These are phyloP conservation scores for Penicillium sp. DNA, from an alignment of 2,329 filamentous ascomycete species.

Conservation along the genomic window DNA sequence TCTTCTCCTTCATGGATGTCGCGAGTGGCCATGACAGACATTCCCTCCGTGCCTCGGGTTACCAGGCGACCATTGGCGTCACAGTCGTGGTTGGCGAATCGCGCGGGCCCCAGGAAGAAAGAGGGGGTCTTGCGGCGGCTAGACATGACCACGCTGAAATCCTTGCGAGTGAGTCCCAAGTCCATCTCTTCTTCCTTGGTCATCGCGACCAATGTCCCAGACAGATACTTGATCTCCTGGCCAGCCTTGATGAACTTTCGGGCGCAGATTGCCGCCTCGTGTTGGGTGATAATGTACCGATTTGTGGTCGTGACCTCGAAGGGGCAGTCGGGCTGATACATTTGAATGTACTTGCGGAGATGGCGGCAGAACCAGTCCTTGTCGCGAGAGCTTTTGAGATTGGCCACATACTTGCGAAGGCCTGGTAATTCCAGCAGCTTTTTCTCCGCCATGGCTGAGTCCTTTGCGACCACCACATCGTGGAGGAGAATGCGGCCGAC, in stretches of 20 bases:
- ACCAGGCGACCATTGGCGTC: conserved; percentile 82
- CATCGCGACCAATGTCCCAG: conserved; percentile 85
- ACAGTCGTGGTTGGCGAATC: conserved; percentile 97
- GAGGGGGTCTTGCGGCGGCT: conserved; percentile 85
- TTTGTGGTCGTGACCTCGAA: conserved; percentile 94
- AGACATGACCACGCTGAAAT: conserved; percentile 95
- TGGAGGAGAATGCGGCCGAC: conserved; percentile 55
- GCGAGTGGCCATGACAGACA: conserved; percentile 79
- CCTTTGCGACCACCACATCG: conserved; percentile 67
- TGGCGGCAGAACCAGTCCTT: conserved; percentile 82
- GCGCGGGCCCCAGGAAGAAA: conserved; percentile 87
- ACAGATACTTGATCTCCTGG: conserved; percentile 83
- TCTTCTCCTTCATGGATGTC: conserved; percentile 85
- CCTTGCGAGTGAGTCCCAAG: conserved; percentile 73
- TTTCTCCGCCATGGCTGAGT: conserved; percentile 63
- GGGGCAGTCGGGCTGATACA: conserved; percentile 88
- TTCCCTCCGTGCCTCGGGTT: conserved; percentile 76
- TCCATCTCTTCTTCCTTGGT: conserved; percentile 84
- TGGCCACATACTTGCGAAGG: conserved; percentile 62
- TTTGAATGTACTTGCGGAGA: conserved; percentile 81
- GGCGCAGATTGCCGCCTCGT: conserved; percentile 83
- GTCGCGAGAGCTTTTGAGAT: conserved; percentile 67
- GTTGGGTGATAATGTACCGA: conserved; percentile 83
- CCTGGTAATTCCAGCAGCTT: conserved; percentile 67
- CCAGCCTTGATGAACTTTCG: conserved; percentile 71